phyloP scores from a whole-genome alignment of 169 alveolate species.

The Perkinsus chesapeaki region DNA sequence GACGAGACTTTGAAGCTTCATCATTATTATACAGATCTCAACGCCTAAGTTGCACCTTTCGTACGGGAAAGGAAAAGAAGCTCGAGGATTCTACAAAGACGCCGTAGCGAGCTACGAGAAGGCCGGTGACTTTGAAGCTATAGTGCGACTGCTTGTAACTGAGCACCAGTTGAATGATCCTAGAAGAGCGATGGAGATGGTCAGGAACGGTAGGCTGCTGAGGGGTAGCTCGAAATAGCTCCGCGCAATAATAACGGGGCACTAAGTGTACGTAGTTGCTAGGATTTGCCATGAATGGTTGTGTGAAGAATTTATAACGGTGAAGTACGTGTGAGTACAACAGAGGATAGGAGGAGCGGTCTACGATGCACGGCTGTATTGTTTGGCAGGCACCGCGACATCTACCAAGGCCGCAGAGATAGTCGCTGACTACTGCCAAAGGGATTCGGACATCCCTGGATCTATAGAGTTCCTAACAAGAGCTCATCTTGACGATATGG shows the following conservation, averaged over 20 bases:
- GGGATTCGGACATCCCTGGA: slow-evolving; percentile 62
- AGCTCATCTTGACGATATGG: slow-evolving; percentile 55
- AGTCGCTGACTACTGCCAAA: slow-evolving; percentile 68
- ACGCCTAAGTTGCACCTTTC: slow-evolving; percentile 67
- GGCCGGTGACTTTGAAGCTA: slow-evolving; percentile 69
- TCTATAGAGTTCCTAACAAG: slow-evolving; percentile 61
- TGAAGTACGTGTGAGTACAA: too few species aligned
- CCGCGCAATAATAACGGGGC: too few species aligned
- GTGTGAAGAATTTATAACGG: too few species aligned
- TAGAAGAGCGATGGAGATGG: slow-evolving; percentile 26
- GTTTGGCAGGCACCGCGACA: slow-evolving; percentile 12
- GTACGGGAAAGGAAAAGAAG: slow-evolving; percentile 78
- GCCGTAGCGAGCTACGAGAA: slow-evolving; percentile 72
- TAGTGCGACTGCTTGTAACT: slow-evolving; percentile 57
- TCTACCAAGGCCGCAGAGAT: slow-evolving; percentile 57
- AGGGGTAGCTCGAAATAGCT: too few species aligned
- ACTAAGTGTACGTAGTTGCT: too few species aligned
- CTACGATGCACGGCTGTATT: too few species aligned
- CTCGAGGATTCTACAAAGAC: slow-evolving; percentile 61
- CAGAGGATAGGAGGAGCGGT: too few species aligned
- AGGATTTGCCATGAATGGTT: too few species aligned
- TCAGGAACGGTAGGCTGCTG: background rate
- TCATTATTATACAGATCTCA: slow-evolving; percentile 46
- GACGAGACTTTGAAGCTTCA: background rate
- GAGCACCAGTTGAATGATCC: slow-evolving; percentile 36